Conservation (phyloP, 495 filamentous ascomycete species). For the Podospora pseudocomata region DNA sequence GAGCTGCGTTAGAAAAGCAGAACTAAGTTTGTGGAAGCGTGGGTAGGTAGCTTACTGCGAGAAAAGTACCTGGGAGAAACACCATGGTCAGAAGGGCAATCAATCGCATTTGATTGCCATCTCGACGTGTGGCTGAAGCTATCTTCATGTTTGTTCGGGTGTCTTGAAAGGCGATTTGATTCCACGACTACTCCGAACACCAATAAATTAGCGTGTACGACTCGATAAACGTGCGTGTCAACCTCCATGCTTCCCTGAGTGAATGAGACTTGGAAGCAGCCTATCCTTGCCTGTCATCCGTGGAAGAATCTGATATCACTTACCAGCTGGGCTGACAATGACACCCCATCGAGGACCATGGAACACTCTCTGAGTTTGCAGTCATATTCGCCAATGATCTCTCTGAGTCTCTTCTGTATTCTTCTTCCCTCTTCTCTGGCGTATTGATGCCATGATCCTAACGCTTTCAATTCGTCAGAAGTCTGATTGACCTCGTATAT, state of each 20-base stretch:
- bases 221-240: too few relatives aligned
- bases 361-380: slow-evolving; percentile 38
- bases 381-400: slow-evolving; percentile 33
- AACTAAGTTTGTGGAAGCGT: too few relatives aligned
- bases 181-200: slow-evolving; percentile 6
- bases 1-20: not conserved
- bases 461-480: too few relatives aligned
- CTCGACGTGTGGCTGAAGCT: slow-evolving; percentile 21
- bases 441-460: not conserved
- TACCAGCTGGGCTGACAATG: slow-evolving; percentile 40
- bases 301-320: not conserved
- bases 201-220: slow-evolving; percentile 5
- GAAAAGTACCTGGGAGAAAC: slow-evolving; percentile 20
- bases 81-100: slow-evolving; percentile 26
- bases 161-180: slow-evolving; percentile 17
- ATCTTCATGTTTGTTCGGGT: slow-evolving; percentile 30
- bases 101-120: slow-evolving; percentile 30
- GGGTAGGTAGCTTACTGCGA: slow-evolving; percentile 12
- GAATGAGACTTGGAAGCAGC: not conserved
- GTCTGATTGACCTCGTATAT: not conserved
- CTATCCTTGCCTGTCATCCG: not conserved
- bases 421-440: slow-evolving; percentile 4
- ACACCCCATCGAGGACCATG: slow-evolving; percentile 38
- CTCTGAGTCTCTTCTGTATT: slow-evolving; percentile 11
- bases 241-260: too few relatives aligned